A percentile compares a stretch with the other conserved stretches of the same genome.
Evolutionary conservation across 805 yeast species (phyloP).

Genomic region (Yarrowia sp.): DNA sequence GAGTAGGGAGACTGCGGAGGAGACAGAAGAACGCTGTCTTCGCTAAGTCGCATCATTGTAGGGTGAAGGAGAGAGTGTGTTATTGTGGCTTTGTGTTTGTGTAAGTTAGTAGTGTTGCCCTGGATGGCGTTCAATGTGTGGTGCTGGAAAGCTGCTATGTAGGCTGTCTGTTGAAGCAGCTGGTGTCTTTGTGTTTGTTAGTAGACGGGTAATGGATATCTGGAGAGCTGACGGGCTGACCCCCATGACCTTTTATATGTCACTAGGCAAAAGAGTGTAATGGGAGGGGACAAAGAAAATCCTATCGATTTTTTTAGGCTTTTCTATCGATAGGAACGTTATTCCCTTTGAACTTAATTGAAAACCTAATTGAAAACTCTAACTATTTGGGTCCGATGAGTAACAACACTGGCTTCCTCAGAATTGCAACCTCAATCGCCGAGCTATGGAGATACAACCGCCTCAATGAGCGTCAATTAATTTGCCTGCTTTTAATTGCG

Average conservation of each 20-base stretch:
- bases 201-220: background rate
- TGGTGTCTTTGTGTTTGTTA: background rate
- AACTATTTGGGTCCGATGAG: constrained; percentile 9
- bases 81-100: background rate
- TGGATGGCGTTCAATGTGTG: background rate
- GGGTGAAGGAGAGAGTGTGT: background rate
- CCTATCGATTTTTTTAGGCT: background rate
- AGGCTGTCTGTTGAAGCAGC: constrained; percentile 26
- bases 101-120: background rate
- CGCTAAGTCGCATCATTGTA: constrained; percentile 14
- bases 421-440: background rate
- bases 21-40: constrained; percentile 21
- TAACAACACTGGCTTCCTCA: background rate
- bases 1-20: constrained; percentile 27
- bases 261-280: constrained; percentile 4
- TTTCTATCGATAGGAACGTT: constrained; percentile 23
- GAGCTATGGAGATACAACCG: background rate
- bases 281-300: constrained; percentile 10
- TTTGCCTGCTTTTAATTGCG: background rate
- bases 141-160: constrained; percentile 1
- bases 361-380: background rate
- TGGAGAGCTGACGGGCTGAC: background rate
- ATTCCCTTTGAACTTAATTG: background rate
- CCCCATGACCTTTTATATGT: constrained; percentile 26
- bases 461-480: background rate